phyloP scores from a whole-genome alignment of 805 yeast species.

The Candida arabinofermentans region DNA sequence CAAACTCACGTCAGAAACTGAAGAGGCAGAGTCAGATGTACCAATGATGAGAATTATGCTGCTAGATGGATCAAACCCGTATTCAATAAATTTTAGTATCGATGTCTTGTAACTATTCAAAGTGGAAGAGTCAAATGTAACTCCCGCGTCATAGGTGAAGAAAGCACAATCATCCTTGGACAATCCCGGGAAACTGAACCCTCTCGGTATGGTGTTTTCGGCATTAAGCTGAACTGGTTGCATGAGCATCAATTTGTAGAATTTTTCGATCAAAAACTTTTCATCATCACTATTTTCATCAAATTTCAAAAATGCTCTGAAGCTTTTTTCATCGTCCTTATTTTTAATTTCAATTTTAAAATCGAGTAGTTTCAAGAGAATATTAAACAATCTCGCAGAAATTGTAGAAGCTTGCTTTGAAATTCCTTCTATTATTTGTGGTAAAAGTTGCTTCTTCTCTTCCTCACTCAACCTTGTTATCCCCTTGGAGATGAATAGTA shows the following conservation, averaged over 20 bases:
- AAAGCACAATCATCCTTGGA: conserved; percentile 52
- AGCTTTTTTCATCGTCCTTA: conserved; percentile 36
- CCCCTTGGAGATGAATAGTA: conserved; percentile 66
- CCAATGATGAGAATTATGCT: conserved; percentile 52
- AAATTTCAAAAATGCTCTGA: conserved; percentile 35
- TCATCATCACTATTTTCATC: conserved; percentile 36
- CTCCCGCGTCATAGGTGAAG: conserved; percentile 68
- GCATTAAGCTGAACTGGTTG: conserved; percentile 38
- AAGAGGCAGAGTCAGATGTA: conserved; percentile 52
- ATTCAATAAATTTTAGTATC: conserved; percentile 39
- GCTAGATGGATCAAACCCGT: conserved; percentile 36
- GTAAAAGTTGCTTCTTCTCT: conserved; percentile 41
- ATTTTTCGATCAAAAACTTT: conserved; percentile 40
- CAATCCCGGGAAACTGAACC: conserved; percentile 60
- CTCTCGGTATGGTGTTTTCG: conserved; percentile 39
- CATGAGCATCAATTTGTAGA: conserved; percentile 56
- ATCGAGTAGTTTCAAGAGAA: conserved; percentile 50
- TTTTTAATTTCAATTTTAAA: conserved; percentile 51
- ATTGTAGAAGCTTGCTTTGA: conserved; percentile 28
- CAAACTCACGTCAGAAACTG: conserved; percentile 52
- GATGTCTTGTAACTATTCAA: conserved; percentile 39
- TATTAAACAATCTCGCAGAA: conserved; percentile 57
- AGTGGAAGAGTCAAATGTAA: conserved; percentile 47
- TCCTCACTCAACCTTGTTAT: conserved; percentile 45
- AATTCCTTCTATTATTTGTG: conserved; percentile 45